Conservation (phyloP, 2,329 filamentous ascomycete species). For the Aureobasidium sp. region DNA sequence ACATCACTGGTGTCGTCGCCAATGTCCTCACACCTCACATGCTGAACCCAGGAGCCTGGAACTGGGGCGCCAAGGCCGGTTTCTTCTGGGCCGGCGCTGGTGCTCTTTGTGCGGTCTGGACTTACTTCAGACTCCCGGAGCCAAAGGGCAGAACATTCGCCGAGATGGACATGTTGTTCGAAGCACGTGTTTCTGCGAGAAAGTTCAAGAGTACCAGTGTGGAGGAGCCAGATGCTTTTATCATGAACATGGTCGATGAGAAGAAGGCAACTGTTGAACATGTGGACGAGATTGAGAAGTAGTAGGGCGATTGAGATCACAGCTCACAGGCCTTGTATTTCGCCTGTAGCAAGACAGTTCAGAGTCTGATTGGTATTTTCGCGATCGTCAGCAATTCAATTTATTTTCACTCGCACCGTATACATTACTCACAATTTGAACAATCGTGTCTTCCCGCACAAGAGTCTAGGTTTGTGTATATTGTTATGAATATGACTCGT, state of each 20-base stretch:
- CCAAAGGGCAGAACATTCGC: conserved; percentile 36
- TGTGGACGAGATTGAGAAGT: too few relatives aligned
- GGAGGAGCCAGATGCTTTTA: too few relatives aligned
- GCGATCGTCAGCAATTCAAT: too few relatives aligned
- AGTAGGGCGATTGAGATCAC: too few relatives aligned
- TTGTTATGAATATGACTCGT: neutral
- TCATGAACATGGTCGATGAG: too few relatives aligned
- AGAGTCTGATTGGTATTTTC: too few relatives aligned
- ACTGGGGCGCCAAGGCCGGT: conserved; percentile 32
- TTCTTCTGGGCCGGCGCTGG: conserved; percentile 39
- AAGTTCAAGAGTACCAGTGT: conserved; percentile 25
- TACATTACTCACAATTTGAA: too few relatives aligned
- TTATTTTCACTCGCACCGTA: too few relatives aligned
- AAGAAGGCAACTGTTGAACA: too few relatives aligned
- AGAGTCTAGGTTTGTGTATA: conserved; percentile 17
- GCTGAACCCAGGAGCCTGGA: conserved; percentile 27
- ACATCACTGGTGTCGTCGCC: conserved; percentile 22
- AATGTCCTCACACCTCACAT: conserved; percentile 25
- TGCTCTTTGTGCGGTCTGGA: conserved; percentile 34
- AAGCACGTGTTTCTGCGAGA: conserved; percentile 32
- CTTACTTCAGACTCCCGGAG: conserved; percentile 40
- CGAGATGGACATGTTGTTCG: conserved; percentile 40
- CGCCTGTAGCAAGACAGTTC: too few relatives aligned
- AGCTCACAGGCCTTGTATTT: too few relatives aligned
- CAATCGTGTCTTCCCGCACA: too few relatives aligned